A percentile compares a stretch with the other conserved stretches of the same genome.
Evolutionary conservation across 73 alveolate genomes (phyloP).

Genomic region (Loxodes magnus): DNA sequence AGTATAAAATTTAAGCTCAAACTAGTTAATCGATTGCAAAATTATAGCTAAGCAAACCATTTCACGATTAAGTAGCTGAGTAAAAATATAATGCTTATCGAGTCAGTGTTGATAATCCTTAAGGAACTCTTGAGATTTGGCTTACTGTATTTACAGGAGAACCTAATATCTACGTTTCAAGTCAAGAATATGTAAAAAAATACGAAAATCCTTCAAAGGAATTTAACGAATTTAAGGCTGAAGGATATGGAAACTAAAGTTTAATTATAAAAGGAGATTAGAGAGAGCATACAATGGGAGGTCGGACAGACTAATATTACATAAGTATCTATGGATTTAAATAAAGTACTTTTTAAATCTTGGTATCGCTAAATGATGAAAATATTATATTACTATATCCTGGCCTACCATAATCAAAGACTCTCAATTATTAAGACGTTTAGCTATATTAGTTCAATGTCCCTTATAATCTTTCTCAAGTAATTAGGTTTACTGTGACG

Average conservation of each 20-base stretch:
- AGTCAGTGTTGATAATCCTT: background rate
- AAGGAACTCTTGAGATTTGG: constrained; percentile 1
- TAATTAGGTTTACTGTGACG: background rate
- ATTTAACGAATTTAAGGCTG: background rate
- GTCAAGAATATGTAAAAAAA: too few relatives aligned
- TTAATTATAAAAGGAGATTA: background rate
- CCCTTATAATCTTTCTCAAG: background rate
- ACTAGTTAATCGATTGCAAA: background rate
- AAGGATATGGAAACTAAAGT: constrained; percentile 3
- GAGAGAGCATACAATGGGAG: background rate
- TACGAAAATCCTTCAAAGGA: background rate
- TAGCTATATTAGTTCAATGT: background rate
- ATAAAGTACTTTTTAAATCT: background rate
- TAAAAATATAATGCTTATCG: background rate
- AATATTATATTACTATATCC: background rate
- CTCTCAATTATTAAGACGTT: background rate
- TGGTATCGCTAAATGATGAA: background rate
- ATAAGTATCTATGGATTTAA: constrained; percentile 5
- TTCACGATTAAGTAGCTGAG: background rate
- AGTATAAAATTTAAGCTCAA: background rate
- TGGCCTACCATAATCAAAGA: background rate
- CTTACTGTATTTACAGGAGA: constrained; percentile 11
- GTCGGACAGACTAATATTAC: constrained; percentile 1
- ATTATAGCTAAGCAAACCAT: background rate
- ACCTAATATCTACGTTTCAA: constrained; percentile 8